phyloP scores from a whole-genome alignment of 768 basidiomycete species.

The Postia placenta region DNA sequence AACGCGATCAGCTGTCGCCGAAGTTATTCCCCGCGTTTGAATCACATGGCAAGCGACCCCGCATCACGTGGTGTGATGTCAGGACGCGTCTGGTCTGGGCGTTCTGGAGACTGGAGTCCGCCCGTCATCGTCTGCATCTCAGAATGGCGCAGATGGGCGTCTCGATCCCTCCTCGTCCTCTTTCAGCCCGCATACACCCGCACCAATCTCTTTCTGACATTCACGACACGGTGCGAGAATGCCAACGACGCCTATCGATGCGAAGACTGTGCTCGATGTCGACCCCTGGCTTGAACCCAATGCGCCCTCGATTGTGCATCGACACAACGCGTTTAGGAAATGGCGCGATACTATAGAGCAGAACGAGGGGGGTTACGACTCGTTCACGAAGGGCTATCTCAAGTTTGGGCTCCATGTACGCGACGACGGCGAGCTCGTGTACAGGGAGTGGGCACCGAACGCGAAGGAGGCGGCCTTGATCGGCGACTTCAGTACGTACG shows the following conservation, averaged over 20 bases:
- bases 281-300: slow-evolving; percentile 77
- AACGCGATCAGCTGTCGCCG: neutral
- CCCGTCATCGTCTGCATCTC: neutral
- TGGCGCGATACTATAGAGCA: slow-evolving; percentile 74
- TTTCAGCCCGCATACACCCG: neutral
- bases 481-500: slow-evolving; percentile 90
- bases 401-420: slow-evolving; percentile 74
- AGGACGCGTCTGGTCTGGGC: slow-evolving; percentile 1
- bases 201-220: neutral
- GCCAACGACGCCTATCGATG: slow-evolving; percentile 33
- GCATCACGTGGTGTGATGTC: slow-evolving; percentile 2
- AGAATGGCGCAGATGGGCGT: neutral
- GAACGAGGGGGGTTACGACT: slow-evolving; percentile 78
- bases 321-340: slow-evolving; percentile 61
- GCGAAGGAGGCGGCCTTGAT: slow-evolving; percentile 77
- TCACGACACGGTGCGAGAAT: slow-evolving; percentile 4
- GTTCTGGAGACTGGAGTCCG: neutral
- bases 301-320: slow-evolving; percentile 58
- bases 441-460: slow-evolving; percentile 96
- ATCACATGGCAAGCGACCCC: neutral
- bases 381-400: slow-evolving; percentile 76
- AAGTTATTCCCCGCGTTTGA: neutral
- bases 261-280: slow-evolving; percentile 50
- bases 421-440: slow-evolving; percentile 61
- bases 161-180: neutral